Percentiles rank a stretch among this genome's conserved stretches.
These are phyloP conservation scores for Entomophthora muscae DNA, from an alignment of 371 early-diverging fungal species.

Conservation along the genomic window DNA sequence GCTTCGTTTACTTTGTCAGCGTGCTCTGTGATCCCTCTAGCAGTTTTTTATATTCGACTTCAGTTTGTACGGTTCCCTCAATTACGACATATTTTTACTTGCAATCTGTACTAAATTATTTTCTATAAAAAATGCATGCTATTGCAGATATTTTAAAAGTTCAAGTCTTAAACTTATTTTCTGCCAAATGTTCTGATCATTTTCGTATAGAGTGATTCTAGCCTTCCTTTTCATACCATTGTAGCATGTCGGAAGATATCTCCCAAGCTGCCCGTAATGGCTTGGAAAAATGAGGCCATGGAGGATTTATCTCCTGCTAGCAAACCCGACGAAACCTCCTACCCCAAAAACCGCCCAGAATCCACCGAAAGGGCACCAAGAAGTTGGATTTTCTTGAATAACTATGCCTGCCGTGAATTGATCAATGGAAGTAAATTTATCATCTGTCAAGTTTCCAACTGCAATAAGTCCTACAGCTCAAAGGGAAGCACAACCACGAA, in stretches of 20 bases:
- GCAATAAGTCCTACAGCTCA: background rate
- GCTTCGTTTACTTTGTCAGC: background rate
- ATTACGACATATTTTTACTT: too few species aligned
- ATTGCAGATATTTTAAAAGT: background rate
- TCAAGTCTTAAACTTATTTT: background rate
- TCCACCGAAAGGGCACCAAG: background rate
- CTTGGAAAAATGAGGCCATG: background rate
- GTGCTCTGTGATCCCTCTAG: background rate
- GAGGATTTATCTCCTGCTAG: background rate
- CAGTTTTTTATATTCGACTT: background rate
- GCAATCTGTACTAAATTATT: too few species aligned
- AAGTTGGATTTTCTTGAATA: background rate
- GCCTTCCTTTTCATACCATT: background rate
- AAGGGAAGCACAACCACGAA: background rate
- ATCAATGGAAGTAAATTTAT: background rate
- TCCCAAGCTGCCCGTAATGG: background rate
- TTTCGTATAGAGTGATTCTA: background rate
- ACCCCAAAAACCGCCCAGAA: background rate
- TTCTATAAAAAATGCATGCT: background rate
- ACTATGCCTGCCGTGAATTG: background rate
- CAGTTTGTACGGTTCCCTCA: too few species aligned
- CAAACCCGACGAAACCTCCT: background rate
- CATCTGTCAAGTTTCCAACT: background rate
- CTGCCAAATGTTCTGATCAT: background rate
- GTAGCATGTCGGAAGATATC: background rate